A percentile compares a stretch with the other conserved stretches of the same genome.
Conservation (phyloP, 768 basidiomycete species). For the Daedaleopsis sinensis region DNA sequence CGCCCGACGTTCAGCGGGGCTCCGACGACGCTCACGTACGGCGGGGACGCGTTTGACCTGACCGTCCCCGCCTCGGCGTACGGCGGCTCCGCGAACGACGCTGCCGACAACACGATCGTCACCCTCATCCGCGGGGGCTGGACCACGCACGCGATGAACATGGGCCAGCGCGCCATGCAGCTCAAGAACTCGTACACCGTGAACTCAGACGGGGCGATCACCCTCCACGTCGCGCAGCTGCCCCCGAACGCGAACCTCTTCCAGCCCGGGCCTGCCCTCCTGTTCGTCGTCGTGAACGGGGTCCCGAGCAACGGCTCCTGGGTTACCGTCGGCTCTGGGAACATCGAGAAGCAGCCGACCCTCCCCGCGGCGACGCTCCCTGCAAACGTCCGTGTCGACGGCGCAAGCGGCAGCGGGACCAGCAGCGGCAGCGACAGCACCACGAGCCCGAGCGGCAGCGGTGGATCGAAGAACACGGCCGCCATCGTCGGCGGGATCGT, state of each 20-base stretch:
- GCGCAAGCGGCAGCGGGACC: conserved; percentile 42
- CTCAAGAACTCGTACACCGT: conserved; percentile 87
- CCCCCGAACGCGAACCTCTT: conserved; percentile 86
- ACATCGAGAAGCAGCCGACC: conserved; percentile 72
- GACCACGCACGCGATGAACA: conserved; percentile 87
- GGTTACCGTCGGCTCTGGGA: conserved; percentile 79
- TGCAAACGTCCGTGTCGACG: conserved; percentile 45
- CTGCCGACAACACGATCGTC: conserved; percentile 75
- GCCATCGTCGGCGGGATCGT: conserved; percentile 53
- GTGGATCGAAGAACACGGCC: conserved; percentile 37
- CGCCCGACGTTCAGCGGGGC: conserved; percentile 74
- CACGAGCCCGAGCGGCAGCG: conserved; percentile 18
- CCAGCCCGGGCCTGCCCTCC: conserved; percentile 84
- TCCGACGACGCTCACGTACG: conserved; percentile 80
- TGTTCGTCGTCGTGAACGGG: conserved; percentile 84
- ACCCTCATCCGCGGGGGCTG: conserved; percentile 84
- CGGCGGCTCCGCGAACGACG: conserved; percentile 64
- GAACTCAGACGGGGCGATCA: conserved; percentile 73
- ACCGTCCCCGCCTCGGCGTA: conserved; percentile 68
- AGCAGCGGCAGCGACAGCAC: conserved; percentile 36
- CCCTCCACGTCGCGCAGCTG: conserved; percentile 78
- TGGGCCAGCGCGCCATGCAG: conserved; percentile 82
- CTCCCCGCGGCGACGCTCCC: conserved; percentile 50
- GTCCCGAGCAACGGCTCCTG: conserved; percentile 80
- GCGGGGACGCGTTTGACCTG: conserved; percentile 80